These are phyloP conservation scores for Aspergillus campestris DNA, from an alignment of 495 filamentous ascomycete genomes.

Conservation along the genomic window DNA sequence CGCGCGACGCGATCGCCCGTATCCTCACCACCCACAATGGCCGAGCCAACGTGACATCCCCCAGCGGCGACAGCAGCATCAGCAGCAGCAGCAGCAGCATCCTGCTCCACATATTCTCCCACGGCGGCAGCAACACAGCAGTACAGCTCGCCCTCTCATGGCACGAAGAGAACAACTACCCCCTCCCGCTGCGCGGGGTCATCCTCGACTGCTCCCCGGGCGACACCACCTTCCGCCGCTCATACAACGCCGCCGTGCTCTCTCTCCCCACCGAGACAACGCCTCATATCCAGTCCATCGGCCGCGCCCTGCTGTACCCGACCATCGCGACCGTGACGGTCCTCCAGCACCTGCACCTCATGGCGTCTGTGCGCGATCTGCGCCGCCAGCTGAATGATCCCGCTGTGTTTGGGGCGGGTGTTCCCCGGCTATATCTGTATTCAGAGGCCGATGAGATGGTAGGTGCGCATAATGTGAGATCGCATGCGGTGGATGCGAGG, in stretches of 20 bases:
- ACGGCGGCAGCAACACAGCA: slow-evolving; percentile 21
- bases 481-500: slow-evolving; percentile 21
- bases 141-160: slow-evolving; percentile 18
- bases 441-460: slow-evolving; percentile 28
- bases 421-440: slow-evolving; percentile 25
- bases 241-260: slow-evolving; percentile 14
- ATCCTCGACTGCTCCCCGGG: slow-evolving; percentile 26
- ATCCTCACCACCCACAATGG: slow-evolving; percentile 3
- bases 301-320: slow-evolving; percentile 16
- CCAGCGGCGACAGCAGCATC: neutral
- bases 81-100: slow-evolving; percentile 8
- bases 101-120: slow-evolving; percentile 23
- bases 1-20: slow-evolving; percentile 10
- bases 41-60: neutral
- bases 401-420: slow-evolving; percentile 10
- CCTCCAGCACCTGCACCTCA: slow-evolving; percentile 12
- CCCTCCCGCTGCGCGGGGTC: slow-evolving; percentile 12
- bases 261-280: slow-evolving; percentile 8
- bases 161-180: slow-evolving; percentile 8
- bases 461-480: slow-evolving; percentile 25
- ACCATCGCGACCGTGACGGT: slow-evolving; percentile 10
- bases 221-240: slow-evolving; percentile 16
- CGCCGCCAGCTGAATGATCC: slow-evolving; percentile 18
- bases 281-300: slow-evolving; percentile 6
- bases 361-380: slow-evolving; percentile 17